Conservation (phyloP, 768 basidiomycete species). For the Kwoniella heveanensis region DNA sequence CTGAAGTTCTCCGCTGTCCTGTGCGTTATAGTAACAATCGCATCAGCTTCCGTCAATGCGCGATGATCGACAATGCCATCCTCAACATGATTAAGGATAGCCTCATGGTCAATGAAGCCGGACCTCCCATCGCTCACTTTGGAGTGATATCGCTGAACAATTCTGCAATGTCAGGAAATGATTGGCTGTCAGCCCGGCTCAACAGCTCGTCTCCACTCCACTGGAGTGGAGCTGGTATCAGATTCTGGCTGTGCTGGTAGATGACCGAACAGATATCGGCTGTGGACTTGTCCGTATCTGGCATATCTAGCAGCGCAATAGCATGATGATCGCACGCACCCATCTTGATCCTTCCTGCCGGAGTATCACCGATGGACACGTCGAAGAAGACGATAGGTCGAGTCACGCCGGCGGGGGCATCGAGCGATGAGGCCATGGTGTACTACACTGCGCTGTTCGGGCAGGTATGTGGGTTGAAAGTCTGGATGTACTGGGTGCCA, state of each 20-base stretch:
- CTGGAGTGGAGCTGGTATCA: background rate
- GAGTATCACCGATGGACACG: conserved; percentile 92
- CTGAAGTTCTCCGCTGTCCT: conserved; percentile 98
- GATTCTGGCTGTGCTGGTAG: too few relatives aligned
- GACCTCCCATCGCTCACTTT: conserved; percentile 71
- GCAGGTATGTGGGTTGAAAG: too few relatives aligned
- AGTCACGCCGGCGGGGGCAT: conserved; percentile 47
- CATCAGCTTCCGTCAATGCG: too few relatives aligned
- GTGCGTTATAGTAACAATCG: too few relatives aligned
- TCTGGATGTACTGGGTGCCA: too few relatives aligned
- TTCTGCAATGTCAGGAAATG: conserved; percentile 54
- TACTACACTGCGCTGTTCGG: background rate
- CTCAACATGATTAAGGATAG: too few relatives aligned
- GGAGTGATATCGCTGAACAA: conserved; percentile 93
- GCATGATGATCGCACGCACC: too few relatives aligned
- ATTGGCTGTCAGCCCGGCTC: background rate
- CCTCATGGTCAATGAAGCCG: too few relatives aligned
- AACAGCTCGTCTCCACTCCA: background rate
- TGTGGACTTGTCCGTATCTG: too few relatives aligned
- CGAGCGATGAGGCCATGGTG: conserved; percentile 39
- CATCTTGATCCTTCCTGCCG: conserved; percentile 93
- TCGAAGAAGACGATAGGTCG: conserved; percentile 98
- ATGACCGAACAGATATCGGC: too few relatives aligned
- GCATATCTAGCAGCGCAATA: too few relatives aligned
- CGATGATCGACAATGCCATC: too few relatives aligned